phyloP scores from a whole-genome alignment of 106 monocot species.

The Xerophyta viscosa region DNA sequence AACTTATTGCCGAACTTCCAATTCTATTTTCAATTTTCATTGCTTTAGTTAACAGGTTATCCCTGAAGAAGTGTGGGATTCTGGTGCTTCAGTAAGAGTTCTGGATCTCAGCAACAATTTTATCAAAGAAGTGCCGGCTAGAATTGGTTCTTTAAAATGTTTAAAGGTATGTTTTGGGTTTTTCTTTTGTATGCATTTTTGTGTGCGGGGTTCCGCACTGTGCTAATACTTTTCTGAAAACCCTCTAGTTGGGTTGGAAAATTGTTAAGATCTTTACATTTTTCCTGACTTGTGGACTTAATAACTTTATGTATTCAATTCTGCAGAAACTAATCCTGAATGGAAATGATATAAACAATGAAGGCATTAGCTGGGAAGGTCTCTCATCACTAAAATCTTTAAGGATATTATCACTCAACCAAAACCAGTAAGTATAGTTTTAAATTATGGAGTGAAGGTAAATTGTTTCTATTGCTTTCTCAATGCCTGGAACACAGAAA shows the following conservation, averaged over 20 bases:
- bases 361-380: conserved; percentile 76
- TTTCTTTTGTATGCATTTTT: not conserved
- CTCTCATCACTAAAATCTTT: conserved; percentile 58
- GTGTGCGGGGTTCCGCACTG: too few relatives aligned
- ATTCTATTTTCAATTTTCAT: too few relatives aligned
- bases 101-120: conserved; percentile 68
- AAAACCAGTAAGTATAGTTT: conserved; percentile 56
- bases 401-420: conserved; percentile 48
- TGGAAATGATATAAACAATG: conserved; percentile 65
- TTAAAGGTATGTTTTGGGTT: conserved; percentile 37
- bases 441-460: not conserved
- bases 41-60: conserved; percentile 37
- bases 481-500: too few relatives aligned
- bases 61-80: conserved; percentile 86
- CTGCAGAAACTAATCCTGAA: conserved; percentile 77
- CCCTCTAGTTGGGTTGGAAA: too few relatives aligned
- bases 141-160: conserved; percentile 42
- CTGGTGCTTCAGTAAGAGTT: conserved; percentile 50
- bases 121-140: conserved; percentile 54
- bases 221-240: too few relatives aligned
- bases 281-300: too few relatives aligned
- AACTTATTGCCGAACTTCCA: not conserved
- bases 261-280: too few relatives aligned
- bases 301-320: not conserved
- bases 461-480: too few relatives aligned